A percentile compares a stretch with the other conserved stretches of the same genome.
These are phyloP conservation scores for Lophium mytilinum DNA, from an alignment of 495 filamentous ascomycete genomes.

Conservation along the genomic window DNA sequence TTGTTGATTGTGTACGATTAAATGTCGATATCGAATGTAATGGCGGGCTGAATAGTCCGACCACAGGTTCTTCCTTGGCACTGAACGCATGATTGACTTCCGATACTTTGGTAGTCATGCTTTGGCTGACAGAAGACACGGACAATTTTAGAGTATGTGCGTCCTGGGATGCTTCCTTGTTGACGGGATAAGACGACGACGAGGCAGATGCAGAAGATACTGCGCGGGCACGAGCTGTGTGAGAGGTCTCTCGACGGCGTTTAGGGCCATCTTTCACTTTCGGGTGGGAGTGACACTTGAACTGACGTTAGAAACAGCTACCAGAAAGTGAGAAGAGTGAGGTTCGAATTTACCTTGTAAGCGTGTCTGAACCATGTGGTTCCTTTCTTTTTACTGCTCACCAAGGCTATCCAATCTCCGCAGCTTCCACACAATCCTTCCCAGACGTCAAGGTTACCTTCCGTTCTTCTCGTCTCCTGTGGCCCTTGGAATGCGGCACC, in stretches of 20 bases:
- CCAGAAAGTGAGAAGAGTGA: neutral
- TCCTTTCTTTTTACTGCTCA: conserved; percentile 79
- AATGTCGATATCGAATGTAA: conserved; percentile 16
- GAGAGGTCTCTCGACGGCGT: conserved; percentile 55
- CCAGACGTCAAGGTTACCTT: conserved; percentile 74
- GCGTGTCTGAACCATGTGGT: conserved; percentile 80
- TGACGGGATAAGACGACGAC: conserved; percentile 20
- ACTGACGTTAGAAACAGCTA: conserved; percentile 25
- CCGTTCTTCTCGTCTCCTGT: conserved; percentile 60
- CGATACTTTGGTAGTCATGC: neutral
- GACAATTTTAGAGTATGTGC: neutral
- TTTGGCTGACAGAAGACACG: neutral
- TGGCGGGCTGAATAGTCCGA: conserved; percentile 17
- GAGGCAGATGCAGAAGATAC: conserved; percentile 22
- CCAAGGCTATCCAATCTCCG: conserved; percentile 68
- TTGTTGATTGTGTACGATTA: neutral
- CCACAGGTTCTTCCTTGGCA: conserved; percentile 17
- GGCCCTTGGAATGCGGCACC: conserved; percentile 66
- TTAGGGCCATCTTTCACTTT: conserved; percentile 69
- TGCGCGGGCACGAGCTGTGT: conserved; percentile 32
- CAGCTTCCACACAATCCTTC: conserved; percentile 71
- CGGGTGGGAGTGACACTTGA: conserved; percentile 63
- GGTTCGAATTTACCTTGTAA: conserved; percentile 55
- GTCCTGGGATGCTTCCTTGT: conserved; percentile 8
- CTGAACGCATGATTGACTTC: neutral